Evolutionary conservation across 352 stramenopile genomes (phyloP).

Genomic region (Phytophthora uliginosa): DNA sequence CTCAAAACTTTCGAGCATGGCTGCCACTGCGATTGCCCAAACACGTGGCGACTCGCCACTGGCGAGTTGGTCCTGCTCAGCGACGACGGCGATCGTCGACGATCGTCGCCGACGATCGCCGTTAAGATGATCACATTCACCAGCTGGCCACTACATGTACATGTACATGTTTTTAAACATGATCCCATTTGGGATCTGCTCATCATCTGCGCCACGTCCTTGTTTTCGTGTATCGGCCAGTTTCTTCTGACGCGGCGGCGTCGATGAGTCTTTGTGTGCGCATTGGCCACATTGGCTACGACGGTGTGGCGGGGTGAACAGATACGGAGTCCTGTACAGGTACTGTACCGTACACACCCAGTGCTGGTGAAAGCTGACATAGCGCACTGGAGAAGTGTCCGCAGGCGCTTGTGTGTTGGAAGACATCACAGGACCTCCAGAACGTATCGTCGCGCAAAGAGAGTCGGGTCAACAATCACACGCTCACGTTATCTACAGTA

Average conservation of each 20-base stretch:
- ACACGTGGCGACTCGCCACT: not conserved
- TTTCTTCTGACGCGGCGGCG: constrained; percentile 25
- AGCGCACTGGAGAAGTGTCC: constrained; percentile 20
- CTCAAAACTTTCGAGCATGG: constrained; percentile 13
- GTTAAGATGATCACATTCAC: constrained; percentile 16
- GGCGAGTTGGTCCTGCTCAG: constrained; percentile 13
- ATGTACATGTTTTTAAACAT: not conserved
- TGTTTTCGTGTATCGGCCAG: constrained; percentile 22
- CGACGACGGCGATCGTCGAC: not conserved
- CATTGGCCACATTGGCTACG: constrained; percentile 31
- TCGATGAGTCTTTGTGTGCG: constrained; percentile 17
- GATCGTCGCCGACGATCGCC: not conserved
- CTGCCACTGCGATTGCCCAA: constrained; percentile 27
- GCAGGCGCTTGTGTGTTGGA: not conserved
- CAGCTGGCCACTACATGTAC: not conserved
- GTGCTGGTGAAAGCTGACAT: constrained; percentile 13
- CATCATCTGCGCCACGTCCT: constrained; percentile 15
- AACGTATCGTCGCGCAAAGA: not conserved
- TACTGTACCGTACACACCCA: not conserved
- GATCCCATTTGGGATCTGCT: constrained; percentile 31
- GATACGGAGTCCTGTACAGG: not conserved
- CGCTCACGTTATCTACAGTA: not conserved
- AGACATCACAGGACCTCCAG: not conserved
- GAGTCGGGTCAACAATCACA: constrained; percentile 14
- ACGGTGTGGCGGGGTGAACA: constrained; percentile 5